Evolutionary conservation across 176 grass and related monocot genomes (phyloP), one percentile per base, ranked within the genome.

Genomic region (Calamus simplicifolius): DNA sequence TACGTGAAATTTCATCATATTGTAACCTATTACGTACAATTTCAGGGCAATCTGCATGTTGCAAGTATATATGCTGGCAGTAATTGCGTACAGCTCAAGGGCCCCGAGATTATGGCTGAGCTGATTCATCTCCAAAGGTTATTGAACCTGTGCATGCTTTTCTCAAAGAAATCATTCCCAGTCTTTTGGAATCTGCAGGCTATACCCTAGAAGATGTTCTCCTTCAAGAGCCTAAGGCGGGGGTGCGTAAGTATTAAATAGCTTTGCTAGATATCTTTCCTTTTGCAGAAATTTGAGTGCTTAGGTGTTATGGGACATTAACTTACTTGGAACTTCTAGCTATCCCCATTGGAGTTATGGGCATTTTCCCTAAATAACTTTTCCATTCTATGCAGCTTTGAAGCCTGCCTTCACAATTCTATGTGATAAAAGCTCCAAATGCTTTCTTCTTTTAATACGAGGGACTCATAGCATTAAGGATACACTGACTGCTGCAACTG

Each of bases 121-220:
- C 57, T 98, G 52, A 91, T 91, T 72, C 64, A 88, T 68, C 54
- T 91, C 62, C 62, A 78, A 55, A 89, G 87, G 18, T 78, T 98
- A 60, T 90, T 98, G 18, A 80, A 85, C 5, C 27, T 92, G 1
- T 92, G 93, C 59, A 88, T 88, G 61, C 72, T 92, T 62, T 98
- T 98, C 78, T 92, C 93, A 27, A 98, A 92, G 76, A 92, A 98
- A 69, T 73, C 84, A 27, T 98, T 92, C 51, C 81, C 69, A 3
- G 29, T 98, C 26, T 90, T 98, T 69, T 81, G 55, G 78, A 98
- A 65, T 73, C 89, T 59, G 81, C 81, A 59, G 81, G 87, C n/a
- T 98, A 80, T 74, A 63, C 75, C 15, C 77, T 73, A 73, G 73
- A 92, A 49, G 81, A 98, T 75, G 87, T 90, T 80, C 69, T 98